phyloP scores from a whole-genome alignment of 2,329 filamentous ascomycete species.

The Nemania diffusa region DNA sequence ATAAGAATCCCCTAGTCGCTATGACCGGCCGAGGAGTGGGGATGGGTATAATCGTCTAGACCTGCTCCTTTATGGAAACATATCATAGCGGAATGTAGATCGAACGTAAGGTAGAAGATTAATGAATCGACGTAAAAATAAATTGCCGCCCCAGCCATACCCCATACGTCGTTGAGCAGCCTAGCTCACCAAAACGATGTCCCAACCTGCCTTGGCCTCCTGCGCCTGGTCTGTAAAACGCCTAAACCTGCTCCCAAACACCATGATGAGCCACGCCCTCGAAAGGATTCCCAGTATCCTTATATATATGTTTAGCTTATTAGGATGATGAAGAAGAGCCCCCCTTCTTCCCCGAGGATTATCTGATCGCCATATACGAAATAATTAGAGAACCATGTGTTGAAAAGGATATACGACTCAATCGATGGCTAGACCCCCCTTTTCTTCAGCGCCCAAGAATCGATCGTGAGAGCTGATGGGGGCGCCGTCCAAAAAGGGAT shows the following conservation, averaged over 20 bases:
- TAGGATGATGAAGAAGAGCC: not conserved
- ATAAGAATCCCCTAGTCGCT: constrained; percentile 4
- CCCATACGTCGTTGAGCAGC: constrained; percentile 1
- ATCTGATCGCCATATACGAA: not conserved
- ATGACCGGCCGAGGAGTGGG: not conserved
- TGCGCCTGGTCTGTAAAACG: constrained; percentile 28
- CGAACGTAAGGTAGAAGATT: not conserved
- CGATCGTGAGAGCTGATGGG: not conserved
- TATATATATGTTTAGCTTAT: constrained; percentile 11
- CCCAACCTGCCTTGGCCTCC: constrained; percentile 16
- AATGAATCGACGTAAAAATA: not conserved
- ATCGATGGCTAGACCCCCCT: not conserved
- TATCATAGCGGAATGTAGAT: not conserved
- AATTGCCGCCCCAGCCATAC: constrained; percentile 1
- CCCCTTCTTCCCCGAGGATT: not conserved
- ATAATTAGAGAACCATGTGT: constrained; percentile 4
- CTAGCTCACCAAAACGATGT: constrained; percentile 10
- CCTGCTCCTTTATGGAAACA: constrained; percentile 28
- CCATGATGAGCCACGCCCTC: constrained; percentile 5
- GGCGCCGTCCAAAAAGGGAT: not conserved
- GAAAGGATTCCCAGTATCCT: constrained; percentile 11
- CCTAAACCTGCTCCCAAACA: constrained; percentile 13
- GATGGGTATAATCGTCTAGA: constrained; percentile 27
- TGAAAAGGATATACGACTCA: constrained; percentile 3
- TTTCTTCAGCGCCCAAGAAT: not conserved